Evolutionary conservation across 805 yeast species (phyloP).

Genomic region (Suhomyces kilbournensis): DNA sequence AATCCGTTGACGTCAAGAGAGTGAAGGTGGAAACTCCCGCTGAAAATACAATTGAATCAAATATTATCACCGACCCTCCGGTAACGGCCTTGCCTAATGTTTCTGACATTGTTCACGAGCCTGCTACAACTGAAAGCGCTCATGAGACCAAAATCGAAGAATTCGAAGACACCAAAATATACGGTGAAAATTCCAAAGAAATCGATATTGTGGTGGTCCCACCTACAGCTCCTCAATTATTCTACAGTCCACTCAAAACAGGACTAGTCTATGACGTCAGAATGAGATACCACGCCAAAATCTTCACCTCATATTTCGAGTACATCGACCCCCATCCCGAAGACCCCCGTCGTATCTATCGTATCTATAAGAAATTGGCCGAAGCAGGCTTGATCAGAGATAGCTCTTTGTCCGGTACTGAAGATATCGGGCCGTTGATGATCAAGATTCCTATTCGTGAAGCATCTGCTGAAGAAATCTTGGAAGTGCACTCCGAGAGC

Average conservation of each 20-base stretch:
- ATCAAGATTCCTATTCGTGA: constrained; percentile 85
- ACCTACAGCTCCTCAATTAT: constrained; percentile 60
- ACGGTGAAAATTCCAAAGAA: neutral
- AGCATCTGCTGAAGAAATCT: constrained; percentile 81
- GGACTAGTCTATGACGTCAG: constrained; percentile 95
- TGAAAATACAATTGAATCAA: neutral
- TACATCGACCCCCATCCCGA: constrained; percentile 99
- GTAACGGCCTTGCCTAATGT: neutral
- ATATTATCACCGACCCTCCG: neutral
- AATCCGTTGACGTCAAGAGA: neutral
- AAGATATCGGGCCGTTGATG: constrained; percentile 84
- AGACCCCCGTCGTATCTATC: constrained; percentile 92
- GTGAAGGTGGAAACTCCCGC: neutral
- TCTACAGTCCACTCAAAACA: constrained; percentile 75
- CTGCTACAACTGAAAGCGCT: neutral
- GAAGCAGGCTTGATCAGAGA: constrained; percentile 89
- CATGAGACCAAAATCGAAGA: neutral
- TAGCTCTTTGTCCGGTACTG: constrained; percentile 66
- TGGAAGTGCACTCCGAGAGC: constrained; percentile 78
- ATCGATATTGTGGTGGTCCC: constrained; percentile 46
- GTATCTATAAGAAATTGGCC: constrained; percentile 89
- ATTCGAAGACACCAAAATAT: neutral
- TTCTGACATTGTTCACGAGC: neutral
- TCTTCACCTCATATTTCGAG: constrained; percentile 86
- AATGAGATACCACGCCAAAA: constrained; percentile 95